Base-by-base conservation (phyloP, 805 yeast genomes). In the Zygoascus bituminiphila region DNA sequence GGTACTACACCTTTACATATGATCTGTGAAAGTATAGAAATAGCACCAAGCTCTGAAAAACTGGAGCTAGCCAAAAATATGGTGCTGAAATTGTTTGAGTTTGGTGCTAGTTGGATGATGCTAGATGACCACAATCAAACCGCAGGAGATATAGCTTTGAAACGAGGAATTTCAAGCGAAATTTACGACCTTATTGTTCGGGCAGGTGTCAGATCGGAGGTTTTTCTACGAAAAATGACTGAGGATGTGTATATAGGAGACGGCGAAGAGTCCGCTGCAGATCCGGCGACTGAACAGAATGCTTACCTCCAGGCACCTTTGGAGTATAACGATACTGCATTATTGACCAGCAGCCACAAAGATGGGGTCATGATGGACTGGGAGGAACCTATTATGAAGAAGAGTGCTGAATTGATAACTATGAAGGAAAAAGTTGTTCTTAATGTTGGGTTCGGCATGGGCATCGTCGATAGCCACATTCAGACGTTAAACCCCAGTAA, bases 311-410 rank as follows among this genome's bases (percentile, higher is more conserved):
- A 74, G 10, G 77, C 89, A 3, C 73, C 81, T 58, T 68, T 89
- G 22, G 80, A 78, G 55, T 89, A 86, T 62, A 67, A 68, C 1
- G 82, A 81, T 51, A 76, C 73, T 46, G 81, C 93, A 0, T 70
- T 89, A 22, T 69, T 87, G 22, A 91, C 97, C 0, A 73, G 78
- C 51, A 82, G 78, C 21, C 70, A 82, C 45, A 70, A 82, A 46
- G 97, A 89, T 59, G 98, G 96, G 15, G 97, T 89, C 2, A 89
- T 89, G 98, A 89, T 89, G 98, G 84, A 83, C 57, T 89, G 98
- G 98, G 98, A 89, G 62, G 74, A 79, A 4, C 77, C 79, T 19
- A 71, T 89, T 48, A 89, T 89, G 98, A 70, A 74, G 46, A 72
- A 81, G 14, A 95, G 95, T 0, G 83, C 94, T 48, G 80, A 84